Evolutionary conservation across 305 asterid species (phyloP).

Genomic region (Plantago rigida): DNA sequence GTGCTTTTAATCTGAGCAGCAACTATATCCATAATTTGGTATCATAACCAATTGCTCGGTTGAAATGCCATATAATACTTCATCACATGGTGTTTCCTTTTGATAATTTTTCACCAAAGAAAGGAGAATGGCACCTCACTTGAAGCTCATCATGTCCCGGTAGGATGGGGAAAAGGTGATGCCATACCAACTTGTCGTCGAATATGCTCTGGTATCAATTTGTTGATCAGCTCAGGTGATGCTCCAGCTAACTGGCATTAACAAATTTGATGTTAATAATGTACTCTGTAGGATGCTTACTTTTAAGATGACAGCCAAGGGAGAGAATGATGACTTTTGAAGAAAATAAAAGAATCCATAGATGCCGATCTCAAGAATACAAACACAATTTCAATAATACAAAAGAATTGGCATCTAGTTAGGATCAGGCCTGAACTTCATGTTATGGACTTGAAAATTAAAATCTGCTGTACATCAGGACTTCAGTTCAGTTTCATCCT

Average conservation of each 20-base stretch:
- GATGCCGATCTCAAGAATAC: too few relatives aligned
- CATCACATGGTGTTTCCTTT: slow-evolving; percentile 8
- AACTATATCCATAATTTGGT: slow-evolving; percentile 27
- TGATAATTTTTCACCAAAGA: slow-evolving; percentile 22
- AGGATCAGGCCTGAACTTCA: too few relatives aligned
- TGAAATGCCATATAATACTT: slow-evolving; percentile 4
- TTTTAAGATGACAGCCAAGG: too few relatives aligned
- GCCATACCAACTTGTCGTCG: slow-evolving; percentile 36
- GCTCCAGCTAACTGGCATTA: slow-evolving; percentile 35
- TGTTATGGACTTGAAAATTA: too few relatives aligned
- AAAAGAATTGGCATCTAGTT: too few relatives aligned
- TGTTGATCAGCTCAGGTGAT: slow-evolving; percentile 42
- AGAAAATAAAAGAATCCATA: too few relatives aligned
- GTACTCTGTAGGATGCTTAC: not conserved
- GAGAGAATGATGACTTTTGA: too few relatives aligned
- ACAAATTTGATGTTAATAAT: slow-evolving; percentile 14
- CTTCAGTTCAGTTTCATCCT: too few relatives aligned
- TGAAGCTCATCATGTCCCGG: slow-evolving; percentile 29
- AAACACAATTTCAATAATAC: too few relatives aligned
- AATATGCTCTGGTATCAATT: slow-evolving; percentile 46
- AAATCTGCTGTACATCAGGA: too few relatives aligned
- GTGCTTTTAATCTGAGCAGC: slow-evolving; percentile 13
- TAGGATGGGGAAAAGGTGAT: slow-evolving; percentile 30
- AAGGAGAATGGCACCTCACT: not conserved
- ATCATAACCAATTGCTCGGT: slow-evolving; percentile 22